Percentiles rank a stretch among this genome's conserved stretches.
Conservation (phyloP, 2,329 filamentous ascomycete genomes). For the Aspergillus uvarum region DNA sequence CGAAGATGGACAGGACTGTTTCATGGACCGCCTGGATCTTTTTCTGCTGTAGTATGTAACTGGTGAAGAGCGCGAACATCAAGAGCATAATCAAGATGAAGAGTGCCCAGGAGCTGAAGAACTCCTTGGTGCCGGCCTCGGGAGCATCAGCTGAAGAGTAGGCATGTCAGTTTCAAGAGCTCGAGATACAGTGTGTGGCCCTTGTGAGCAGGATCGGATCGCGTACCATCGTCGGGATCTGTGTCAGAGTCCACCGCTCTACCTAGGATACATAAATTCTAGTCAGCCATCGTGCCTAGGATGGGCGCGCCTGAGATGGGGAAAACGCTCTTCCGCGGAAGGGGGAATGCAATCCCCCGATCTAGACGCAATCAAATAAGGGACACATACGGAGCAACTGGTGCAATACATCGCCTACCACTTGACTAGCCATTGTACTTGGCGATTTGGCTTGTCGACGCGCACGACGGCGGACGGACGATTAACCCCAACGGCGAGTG, state of each 20-base stretch:
- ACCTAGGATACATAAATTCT: constrained; percentile 24
- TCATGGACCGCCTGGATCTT: constrained; percentile 98
- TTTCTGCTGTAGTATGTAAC: constrained; percentile 93
- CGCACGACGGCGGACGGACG: constrained; percentile 24
- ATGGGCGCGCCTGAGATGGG: neutral
- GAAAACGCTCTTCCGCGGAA: no score
- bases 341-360: no score
- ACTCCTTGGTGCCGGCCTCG: constrained; percentile 87
- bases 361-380: neutral
- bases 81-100: constrained; percentile 95
- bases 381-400: constrained; percentile 38
- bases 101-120: constrained; percentile 92
- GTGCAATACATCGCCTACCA: constrained; percentile 37
- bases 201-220: constrained; percentile 10
- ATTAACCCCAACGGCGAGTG: constrained; percentile 37
- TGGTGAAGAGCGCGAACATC: constrained; percentile 92
- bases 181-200: neutral
- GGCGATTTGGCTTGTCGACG: constrained; percentile 21
- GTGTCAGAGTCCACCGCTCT: constrained; percentile 37
- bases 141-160: constrained; percentile 54
- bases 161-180: constrained; percentile 20
- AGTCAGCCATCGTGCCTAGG: constrained; percentile 18
- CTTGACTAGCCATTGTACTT: constrained; percentile 36
- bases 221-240: constrained; percentile 42
- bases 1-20: constrained; percentile 97